Conservation (phyloP, 805 yeast genomes). For the Pichia ethanolica region DNA sequence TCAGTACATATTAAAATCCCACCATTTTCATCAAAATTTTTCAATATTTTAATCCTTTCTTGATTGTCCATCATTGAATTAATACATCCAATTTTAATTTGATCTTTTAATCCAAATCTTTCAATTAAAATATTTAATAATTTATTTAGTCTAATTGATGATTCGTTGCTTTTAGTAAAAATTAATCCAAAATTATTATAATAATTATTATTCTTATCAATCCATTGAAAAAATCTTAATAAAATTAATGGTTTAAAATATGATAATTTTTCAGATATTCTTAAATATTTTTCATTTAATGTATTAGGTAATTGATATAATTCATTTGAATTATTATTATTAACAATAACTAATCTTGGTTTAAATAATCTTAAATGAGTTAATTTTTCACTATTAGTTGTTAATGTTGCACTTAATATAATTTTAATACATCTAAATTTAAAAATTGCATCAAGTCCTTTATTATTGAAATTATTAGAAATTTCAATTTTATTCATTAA, state of each 20-base stretch:
- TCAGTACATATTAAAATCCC: slow-evolving; percentile 71
- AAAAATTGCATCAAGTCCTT: slow-evolving; percentile 29
- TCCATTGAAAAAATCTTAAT: slow-evolving; percentile 40
- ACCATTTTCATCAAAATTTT: slow-evolving; percentile 45
- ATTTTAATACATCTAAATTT: slow-evolving; percentile 45
- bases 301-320: slow-evolving; percentile 54
- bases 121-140: slow-evolving; percentile 39
- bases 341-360: slow-evolving; percentile 73
- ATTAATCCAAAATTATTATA: slow-evolving; percentile 38
- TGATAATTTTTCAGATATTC: slow-evolving; percentile 24
- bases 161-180: slow-evolving; percentile 76
- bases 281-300: slow-evolving; percentile 31
- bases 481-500: slow-evolving; percentile 35
- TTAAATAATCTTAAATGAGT: slow-evolving; percentile 58
- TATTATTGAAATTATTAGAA: slow-evolving; percentile 22
- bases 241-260: slow-evolving; percentile 68
- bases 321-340: slow-evolving; percentile 43
- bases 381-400: slow-evolving; percentile 86
- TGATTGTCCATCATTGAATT: slow-evolving; percentile 51
- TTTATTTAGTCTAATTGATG: slow-evolving; percentile 72
- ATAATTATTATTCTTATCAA: slow-evolving; percentile 26
- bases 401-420: slow-evolving; percentile 87
- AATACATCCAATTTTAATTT: slow-evolving; percentile 35
- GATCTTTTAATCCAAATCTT: slow-evolving; percentile 12
- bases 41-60: slow-evolving; percentile 49